Percentiles rank a stretch among this genome's conserved stretches.
Evolutionary conservation across 2,329 filamentous ascomycete genomes (phyloP).

Genomic region (Talaromyces sp.): DNA sequence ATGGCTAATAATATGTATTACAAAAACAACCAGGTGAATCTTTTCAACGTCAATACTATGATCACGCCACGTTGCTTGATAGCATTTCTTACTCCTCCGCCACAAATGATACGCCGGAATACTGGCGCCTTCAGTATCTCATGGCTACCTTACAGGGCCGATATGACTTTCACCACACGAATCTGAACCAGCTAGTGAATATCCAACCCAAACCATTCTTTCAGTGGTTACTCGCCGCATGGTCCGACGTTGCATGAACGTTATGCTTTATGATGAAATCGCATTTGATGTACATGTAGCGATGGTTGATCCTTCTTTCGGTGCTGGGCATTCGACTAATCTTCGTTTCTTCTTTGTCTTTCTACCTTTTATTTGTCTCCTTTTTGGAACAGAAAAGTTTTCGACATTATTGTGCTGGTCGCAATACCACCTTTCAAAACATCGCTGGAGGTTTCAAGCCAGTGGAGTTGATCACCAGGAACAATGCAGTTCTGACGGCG

Average conservation of each 20-base stretch:
- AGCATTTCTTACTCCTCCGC: conserved; percentile 28
- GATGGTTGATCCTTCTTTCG: background rate
- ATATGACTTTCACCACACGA: conserved; percentile 63
- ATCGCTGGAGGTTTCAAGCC: background rate
- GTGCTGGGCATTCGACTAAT: background rate
- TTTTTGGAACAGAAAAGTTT: background rate
- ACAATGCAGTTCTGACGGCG: background rate
- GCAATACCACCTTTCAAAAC: background rate
- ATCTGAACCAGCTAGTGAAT: conserved; percentile 56
- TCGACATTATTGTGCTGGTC: background rate
- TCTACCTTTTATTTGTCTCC: background rate
- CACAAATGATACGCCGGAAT: conserved; percentile 37
- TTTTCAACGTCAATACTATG: conserved; percentile 29
- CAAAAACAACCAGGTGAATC: conserved; percentile 21
- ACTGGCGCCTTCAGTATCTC: conserved; percentile 56
- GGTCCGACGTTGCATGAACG: conserved; percentile 30
- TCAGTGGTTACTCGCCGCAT: conserved; percentile 55
- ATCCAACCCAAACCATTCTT: conserved; percentile 54
- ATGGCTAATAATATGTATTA: background rate
- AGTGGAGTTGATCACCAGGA: background rate
- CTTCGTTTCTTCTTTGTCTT: background rate
- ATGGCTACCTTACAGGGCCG: conserved; percentile 67
- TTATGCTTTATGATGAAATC: background rate
- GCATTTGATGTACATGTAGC: background rate
- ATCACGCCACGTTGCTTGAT: conserved; percentile 27